These are phyloP conservation scores for Magnusiomyces ingens DNA, from an alignment of 1,139 yeast species.

Conservation along the genomic window DNA sequence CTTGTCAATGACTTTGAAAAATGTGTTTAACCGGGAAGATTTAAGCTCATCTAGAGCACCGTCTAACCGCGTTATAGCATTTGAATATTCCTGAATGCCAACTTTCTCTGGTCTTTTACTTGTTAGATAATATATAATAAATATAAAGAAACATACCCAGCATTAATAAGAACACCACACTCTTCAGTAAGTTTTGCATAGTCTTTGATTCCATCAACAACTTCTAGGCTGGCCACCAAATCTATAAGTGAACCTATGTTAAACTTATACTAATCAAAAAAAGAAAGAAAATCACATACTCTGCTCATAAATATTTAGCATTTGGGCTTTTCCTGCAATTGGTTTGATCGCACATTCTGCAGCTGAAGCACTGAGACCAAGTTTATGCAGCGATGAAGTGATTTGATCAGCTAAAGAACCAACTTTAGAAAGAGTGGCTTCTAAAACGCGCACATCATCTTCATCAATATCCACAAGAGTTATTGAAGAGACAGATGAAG, in stretches of 20 bases:
- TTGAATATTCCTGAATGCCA: conserved; percentile 23
- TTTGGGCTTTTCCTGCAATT: conserved; percentile 56
- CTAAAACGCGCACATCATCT: conserved; percentile 77
- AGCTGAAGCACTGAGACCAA: conserved; percentile 51
- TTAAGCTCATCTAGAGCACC: conserved; percentile 25
- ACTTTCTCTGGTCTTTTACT: conserved; percentile 19
- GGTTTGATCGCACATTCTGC: conserved; percentile 69
- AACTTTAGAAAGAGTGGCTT: conserved; percentile 61
- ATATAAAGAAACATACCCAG: conserved; percentile 11
- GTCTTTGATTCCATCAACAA: conserved; percentile 58
- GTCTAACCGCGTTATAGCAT: conserved; percentile 22
- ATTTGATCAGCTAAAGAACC: conserved; percentile 52
- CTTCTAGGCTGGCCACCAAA: conserved; percentile 50
- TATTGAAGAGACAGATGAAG: background rate
- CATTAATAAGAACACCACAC: conserved; percentile 22
- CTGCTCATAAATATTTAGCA: conserved; percentile 47
- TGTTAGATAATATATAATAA: background rate
- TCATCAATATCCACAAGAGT: conserved; percentile 42
- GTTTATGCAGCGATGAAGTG: conserved; percentile 46
- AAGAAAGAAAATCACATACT: conserved; percentile 32
- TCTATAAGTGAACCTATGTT: conserved; percentile 3
- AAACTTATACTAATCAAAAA: background rate
- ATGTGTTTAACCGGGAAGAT: conserved; percentile 23
- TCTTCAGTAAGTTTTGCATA: conserved; percentile 45
- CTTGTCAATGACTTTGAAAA: conserved; percentile 28